Conservation (phyloP, 768 basidiomycete species). For the Boletus speciosus region DNA sequence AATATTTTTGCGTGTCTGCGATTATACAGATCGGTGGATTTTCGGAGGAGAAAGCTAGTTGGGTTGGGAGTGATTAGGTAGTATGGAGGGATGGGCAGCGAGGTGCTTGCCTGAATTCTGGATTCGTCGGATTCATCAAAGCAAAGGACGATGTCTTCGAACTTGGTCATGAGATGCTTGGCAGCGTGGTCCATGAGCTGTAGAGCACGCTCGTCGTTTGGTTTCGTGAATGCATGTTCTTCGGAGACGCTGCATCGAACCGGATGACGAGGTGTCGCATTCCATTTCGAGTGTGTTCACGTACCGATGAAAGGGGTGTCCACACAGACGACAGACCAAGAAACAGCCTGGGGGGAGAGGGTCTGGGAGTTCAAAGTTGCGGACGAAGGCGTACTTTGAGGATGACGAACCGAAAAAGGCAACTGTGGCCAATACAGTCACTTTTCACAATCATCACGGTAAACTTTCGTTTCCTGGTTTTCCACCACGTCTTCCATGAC, state of each 20-base stretch:
- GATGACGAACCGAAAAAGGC: slow-evolving; percentile 14
- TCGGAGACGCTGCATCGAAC: slow-evolving; percentile 68
- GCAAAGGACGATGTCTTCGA: slow-evolving; percentile 78
- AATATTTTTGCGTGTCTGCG: slow-evolving; percentile 85
- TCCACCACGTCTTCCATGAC: slow-evolving; percentile 63
- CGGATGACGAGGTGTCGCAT: neutral
- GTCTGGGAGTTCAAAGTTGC: slow-evolving; percentile 86
- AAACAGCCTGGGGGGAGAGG: slow-evolving; percentile 78
- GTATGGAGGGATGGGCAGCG: neutral
- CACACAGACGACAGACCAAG: slow-evolving; percentile 85
- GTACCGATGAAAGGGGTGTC: slow-evolving; percentile 90
- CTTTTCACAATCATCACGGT: slow-evolving; percentile 20
- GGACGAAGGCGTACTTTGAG: slow-evolving; percentile 89
- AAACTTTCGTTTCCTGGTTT: slow-evolving; percentile 59
- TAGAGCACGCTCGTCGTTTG: slow-evolving; percentile 86
- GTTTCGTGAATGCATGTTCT: slow-evolving; percentile 78
- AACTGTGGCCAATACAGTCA: slow-evolving; percentile 4
- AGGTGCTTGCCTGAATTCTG: slow-evolving; percentile 61
- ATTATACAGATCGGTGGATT: slow-evolving; percentile 73
- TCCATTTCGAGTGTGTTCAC: slow-evolving; percentile 9
- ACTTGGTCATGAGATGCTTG: slow-evolving; percentile 71
- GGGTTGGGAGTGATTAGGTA: neutral
- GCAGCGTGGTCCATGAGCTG: slow-evolving; percentile 93
- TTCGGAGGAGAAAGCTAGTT: slow-evolving; percentile 80
- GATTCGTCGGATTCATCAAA: slow-evolving; percentile 95